phyloP scores from a whole-genome alignment of 2,329 filamentous ascomycete genomes.

The Lasiodiplodia sp. region DNA sequence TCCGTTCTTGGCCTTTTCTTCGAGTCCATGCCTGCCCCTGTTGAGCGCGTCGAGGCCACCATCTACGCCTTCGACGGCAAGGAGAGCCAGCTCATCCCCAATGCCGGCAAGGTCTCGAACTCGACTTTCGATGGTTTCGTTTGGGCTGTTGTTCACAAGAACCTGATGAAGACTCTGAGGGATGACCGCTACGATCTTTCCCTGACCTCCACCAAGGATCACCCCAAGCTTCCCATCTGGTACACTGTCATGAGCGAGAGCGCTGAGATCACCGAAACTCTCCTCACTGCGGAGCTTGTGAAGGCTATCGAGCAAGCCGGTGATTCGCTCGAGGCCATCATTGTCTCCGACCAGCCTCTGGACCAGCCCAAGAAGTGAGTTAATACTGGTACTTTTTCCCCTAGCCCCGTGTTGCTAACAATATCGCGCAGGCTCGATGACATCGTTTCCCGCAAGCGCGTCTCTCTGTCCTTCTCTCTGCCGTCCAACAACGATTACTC shows the following conservation, averaged over 20 bases:
- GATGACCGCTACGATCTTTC: constrained; percentile 95
- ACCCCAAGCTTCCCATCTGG: constrained; percentile 88
- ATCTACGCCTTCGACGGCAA: constrained; percentile 92
- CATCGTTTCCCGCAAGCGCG: constrained; percentile 81
- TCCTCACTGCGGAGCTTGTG: constrained; percentile 88
- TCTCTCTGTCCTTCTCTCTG: constrained; percentile 77
- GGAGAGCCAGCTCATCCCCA: constrained; percentile 77
- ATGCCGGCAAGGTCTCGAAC: constrained; percentile 64
- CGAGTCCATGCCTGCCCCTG: constrained; percentile 73
- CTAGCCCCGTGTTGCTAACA: not conserved
- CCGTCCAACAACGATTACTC: constrained; percentile 59
- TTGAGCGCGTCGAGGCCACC: constrained; percentile 77
- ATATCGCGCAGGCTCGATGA: constrained; percentile 73
- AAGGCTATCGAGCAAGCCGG: constrained; percentile 80
- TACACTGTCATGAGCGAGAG: constrained; percentile 95
- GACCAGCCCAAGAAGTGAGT: constrained; percentile 85
- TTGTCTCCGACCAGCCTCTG: constrained; percentile 86
- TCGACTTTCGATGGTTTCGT: constrained; percentile 87
- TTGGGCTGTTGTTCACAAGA: constrained; percentile 95
- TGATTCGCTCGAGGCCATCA: constrained; percentile 78
- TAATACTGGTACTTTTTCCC: constrained; percentile 29
- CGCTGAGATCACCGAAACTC: constrained; percentile 86
- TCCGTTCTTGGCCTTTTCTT: constrained; percentile 75
- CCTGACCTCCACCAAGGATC: constrained; percentile 91
- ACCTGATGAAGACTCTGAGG: constrained; percentile 85